phyloP scores from a whole-genome alignment of 495 filamentous ascomycete species.

The Parachaetomium inaequale region DNA sequence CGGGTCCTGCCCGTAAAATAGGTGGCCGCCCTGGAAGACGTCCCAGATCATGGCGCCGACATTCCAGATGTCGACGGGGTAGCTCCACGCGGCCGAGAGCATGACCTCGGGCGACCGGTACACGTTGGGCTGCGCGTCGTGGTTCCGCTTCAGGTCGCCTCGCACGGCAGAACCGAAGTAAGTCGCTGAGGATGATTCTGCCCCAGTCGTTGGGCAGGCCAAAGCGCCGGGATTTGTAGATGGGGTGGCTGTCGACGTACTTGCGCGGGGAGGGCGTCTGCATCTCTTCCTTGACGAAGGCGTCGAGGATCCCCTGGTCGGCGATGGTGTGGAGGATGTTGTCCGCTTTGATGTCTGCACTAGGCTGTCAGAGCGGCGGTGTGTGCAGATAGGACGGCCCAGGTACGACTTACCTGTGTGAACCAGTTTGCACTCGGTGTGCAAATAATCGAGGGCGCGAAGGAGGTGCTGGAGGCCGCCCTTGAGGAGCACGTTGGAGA shows the following conservation, averaged over 20 bases:
- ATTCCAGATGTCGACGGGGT: conserved; percentile 51
- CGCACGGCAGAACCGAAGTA: conserved; percentile 48
- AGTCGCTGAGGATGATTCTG: conserved; percentile 41
- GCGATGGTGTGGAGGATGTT: conserved; percentile 35
- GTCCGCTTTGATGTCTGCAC: conserved; percentile 33
- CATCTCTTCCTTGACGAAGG: conserved; percentile 27
- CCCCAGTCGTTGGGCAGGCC: conserved; percentile 25
- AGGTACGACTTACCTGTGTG: conserved; percentile 45
- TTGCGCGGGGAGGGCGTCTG: conserved; percentile 32
- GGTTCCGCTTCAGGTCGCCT: conserved; percentile 25
- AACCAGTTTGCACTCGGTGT: conserved; percentile 39
- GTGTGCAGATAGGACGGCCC: conserved; percentile 38
- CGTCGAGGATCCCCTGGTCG: conserved; percentile 27
- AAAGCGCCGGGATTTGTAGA: conserved; percentile 33
- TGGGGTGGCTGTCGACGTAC: conserved; percentile 30
- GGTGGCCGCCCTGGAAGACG: conserved; percentile 44
- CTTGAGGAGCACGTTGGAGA: conserved; percentile 31
- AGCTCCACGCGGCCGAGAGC: conserved; percentile 42
- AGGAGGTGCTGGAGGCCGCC: conserved; percentile 36
- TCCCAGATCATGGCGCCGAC: conserved; percentile 51
- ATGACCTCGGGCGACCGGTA: conserved; percentile 52
- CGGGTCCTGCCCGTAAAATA: conserved; percentile 46
- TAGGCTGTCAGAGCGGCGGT: background rate
- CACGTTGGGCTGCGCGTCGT: conserved; percentile 35
- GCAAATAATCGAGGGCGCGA: conserved; percentile 42